Conservation (phyloP, 176 grass and related monocot genomes). For the Lolium rigidum region DNA sequence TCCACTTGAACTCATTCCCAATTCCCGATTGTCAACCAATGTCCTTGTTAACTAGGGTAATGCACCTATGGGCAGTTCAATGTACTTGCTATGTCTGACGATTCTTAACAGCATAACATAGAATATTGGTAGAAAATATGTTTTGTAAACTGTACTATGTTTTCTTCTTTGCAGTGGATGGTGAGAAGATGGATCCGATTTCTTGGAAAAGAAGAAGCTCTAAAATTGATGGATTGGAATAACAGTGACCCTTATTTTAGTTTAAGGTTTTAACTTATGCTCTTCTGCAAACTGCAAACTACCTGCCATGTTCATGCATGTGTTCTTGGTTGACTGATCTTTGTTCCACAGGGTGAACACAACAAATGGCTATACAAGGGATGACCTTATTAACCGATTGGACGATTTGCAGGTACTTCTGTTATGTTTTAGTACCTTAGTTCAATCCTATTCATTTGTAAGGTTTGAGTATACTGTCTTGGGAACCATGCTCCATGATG, state of each 20-base stretch:
- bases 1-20: background rate
- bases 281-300: conserved; percentile 21
- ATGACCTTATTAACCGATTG: conserved; percentile 69
- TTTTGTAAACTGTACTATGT: conserved; percentile 34
- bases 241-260: conserved; percentile 88
- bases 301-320: conserved; percentile 33
- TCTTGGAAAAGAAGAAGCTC: conserved; percentile 79
- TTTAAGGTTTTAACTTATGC: conserved; percentile 65
- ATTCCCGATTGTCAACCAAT: background rate
- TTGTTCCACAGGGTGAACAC: conserved; percentile 78
- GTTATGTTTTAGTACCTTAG: conserved; percentile 36
- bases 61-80: conserved; percentile 20
- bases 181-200: conserved; percentile 93
- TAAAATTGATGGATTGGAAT: conserved; percentile 95
- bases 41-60: conserved; percentile 22
- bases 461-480: conserved; percentile 16
- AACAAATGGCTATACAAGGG: conserved; percentile 78
- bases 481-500: conserved; percentile 10
- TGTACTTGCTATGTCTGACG: conserved; percentile 19
- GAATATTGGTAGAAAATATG: conserved; percentile 27
- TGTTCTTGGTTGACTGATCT: conserved; percentile 37
- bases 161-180: conserved; percentile 73
- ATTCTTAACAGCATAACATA: conserved; percentile 37
- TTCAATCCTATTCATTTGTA: background rate
- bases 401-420: conserved; percentile 75